Conservation (phyloP, 768 basidiomycete species). For the Rubroboletus pulcherrimus region DNA sequence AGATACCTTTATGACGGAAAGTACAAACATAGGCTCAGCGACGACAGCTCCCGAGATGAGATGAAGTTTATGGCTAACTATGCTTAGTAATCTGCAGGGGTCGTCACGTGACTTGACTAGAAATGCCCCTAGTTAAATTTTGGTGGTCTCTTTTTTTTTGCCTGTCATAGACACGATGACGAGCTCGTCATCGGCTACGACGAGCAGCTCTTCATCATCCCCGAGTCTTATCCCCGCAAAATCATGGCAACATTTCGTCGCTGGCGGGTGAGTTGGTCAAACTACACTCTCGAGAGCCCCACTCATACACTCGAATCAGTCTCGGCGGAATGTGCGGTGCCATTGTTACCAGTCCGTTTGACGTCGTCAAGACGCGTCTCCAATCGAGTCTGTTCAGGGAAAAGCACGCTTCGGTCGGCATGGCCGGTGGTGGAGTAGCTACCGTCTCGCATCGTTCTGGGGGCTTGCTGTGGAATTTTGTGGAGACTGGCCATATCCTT, state of each 20-base stretch:
- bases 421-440: constrained; percentile 31
- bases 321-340: constrained; percentile 98
- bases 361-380: constrained; percentile 95
- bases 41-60: no score
- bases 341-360: constrained; percentile 94
- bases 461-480: constrained; percentile 85
- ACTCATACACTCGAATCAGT: constrained; percentile 38
- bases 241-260: constrained; percentile 82
- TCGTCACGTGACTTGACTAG: constrained; percentile 12
- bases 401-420: constrained; percentile 35
- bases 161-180: constrained; percentile 12
- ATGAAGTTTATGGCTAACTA: no score
- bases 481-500: constrained; percentile 89
- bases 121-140: not conserved
- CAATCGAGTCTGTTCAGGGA: constrained; percentile 82
- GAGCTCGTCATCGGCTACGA: constrained; percentile 2
- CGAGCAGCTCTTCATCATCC: constrained; percentile 31
- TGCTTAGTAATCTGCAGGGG: not conserved
- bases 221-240: constrained; percentile 55
- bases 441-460: constrained; percentile 33
- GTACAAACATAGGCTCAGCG: constrained; percentile 38
- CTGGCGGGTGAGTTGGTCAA: constrained; percentile 67
- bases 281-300: not conserved
- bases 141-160: not conserved
- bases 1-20: constrained; percentile 43